Evolutionary conservation across 1,284 basidiomycete genomes (phyloP), one percentile per base, ranked within the genome.

Genomic region (Uromyces viciae-fabae): DNA sequence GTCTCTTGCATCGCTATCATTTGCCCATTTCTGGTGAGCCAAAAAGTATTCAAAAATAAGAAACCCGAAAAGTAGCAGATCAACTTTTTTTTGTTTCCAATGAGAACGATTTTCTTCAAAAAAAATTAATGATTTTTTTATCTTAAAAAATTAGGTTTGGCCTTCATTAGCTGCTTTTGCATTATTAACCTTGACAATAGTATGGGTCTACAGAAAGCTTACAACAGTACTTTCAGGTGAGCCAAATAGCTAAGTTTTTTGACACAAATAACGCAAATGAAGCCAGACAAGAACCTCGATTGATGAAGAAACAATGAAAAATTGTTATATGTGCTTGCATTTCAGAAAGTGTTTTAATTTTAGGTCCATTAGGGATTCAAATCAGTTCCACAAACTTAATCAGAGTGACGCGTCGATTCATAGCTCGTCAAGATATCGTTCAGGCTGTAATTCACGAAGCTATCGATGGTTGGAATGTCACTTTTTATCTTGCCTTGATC

Each of bases 371-470:
- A 22, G 79, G 79, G 1, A 74, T 81, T 22, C 79, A 81, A 46
- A 25, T 81, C n/a, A 74, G 36, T 40, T 60, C 60, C 11, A 64
- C 58, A 33, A 81, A 25, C 40, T 33, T 74, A 8, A 38, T 81
- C 0, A 19, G 71, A 5, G 46, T 49, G 14, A 72, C 38, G 19
- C 62, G 19, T 2, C 68, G 62, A 14, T 81, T 81, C 46, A 42
- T 81, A 3, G 54, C 79, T 31, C 33, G 43, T 33, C 33, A 66
- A 54, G 71, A 81, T 46, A 66, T 81, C 43, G 58, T 17, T 33
- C 71, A 81, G 14, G 72, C 69, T 7, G 68, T 81, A 43, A 81
- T 81, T 68, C 79, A 81, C 52, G 79, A 81, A 64, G 33, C 79
- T 9, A 81, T 81, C 31, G 60, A 74, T 15, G 69, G 79, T 25